phyloP scores from a whole-genome alignment of 306 rosid species.

The Quercus glauca region DNA sequence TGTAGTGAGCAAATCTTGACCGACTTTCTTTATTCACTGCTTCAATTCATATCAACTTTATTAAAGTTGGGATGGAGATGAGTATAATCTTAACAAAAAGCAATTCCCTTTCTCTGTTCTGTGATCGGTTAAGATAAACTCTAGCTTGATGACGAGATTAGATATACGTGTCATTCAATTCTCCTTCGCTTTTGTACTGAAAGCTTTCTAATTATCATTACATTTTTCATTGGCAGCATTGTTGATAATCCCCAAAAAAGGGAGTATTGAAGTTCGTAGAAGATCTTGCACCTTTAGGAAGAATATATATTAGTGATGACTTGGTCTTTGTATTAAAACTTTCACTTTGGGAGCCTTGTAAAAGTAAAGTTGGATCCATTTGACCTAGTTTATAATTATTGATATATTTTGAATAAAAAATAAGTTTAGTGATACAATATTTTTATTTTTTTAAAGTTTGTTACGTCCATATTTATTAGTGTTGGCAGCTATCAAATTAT shows the following conservation, averaged over 20 bases:
- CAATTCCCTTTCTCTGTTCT: slow-evolving; percentile 20
- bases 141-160: slow-evolving; percentile 16
- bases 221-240: slow-evolving; percentile 11
- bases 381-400: no score
- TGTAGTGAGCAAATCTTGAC: background rate
- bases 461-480: no score
- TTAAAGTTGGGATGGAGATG: slow-evolving; percentile 30
- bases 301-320: background rate
- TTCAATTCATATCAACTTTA: slow-evolving; percentile 29
- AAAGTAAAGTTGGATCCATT: no score
- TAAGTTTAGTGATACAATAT: no score
- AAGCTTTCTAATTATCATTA: slow-evolving; percentile 33
- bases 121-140: slow-evolving; percentile 33
- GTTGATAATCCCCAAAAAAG: background rate
- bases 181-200: slow-evolving; percentile 26
- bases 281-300: background rate
- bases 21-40: slow-evolving; percentile 15
- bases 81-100: slow-evolving; percentile 38
- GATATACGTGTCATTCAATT: slow-evolving; percentile 32
- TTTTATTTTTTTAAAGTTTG: no score
- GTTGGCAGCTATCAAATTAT: no score
- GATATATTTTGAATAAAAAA: no score
- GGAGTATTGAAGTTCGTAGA: slow-evolving; percentile 9
- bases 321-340: no score
- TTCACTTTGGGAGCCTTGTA: no score